These are phyloP conservation scores for Neoarthrinium moseri DNA, from an alignment of 2,329 filamentous ascomycete genomes.

Conservation along the genomic window DNA sequence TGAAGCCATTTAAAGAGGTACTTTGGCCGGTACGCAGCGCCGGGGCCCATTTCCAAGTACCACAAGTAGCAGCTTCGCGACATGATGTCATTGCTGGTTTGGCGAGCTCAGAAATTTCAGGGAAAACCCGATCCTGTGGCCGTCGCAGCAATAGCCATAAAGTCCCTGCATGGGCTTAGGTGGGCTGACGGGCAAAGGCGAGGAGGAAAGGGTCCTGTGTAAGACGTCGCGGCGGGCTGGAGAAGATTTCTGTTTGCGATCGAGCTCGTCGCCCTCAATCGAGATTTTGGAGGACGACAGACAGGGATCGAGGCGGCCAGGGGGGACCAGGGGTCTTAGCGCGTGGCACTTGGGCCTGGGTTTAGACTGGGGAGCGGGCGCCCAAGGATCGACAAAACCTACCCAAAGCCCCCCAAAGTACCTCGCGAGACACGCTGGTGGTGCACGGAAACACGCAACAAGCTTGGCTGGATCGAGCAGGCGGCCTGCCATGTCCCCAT, in stretches of 20 bases:
- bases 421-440: too few species aligned
- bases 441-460: too few species aligned
- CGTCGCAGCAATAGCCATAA: neutral
- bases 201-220: slow-evolving; percentile 1
- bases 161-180: slow-evolving; percentile 3
- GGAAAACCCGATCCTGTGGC: neutral
- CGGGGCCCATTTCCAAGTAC: neutral
- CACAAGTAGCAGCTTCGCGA: too few species aligned
- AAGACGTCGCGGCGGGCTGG: neutral
- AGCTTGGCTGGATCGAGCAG: too few species aligned
- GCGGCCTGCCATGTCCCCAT: too few species aligned
- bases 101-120: neutral
- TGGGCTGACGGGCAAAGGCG: neutral
- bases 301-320: neutral
- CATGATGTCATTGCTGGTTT: slow-evolving; percentile 2
- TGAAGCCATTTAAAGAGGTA: neutral
- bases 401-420: neutral
- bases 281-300: slow-evolving; percentile 1
- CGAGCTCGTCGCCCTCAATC: slow-evolving; percentile 8
- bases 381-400: neutral
- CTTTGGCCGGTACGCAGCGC: neutral
- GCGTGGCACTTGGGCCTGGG: slow-evolving; percentile 3
- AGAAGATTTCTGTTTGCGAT: neutral
- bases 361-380: neutral
- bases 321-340: slow-evolving; percentile 3